Evolutionary conservation across 805 yeast genomes (phyloP).

Genomic region (Nakazawaea anatomiae): DNA sequence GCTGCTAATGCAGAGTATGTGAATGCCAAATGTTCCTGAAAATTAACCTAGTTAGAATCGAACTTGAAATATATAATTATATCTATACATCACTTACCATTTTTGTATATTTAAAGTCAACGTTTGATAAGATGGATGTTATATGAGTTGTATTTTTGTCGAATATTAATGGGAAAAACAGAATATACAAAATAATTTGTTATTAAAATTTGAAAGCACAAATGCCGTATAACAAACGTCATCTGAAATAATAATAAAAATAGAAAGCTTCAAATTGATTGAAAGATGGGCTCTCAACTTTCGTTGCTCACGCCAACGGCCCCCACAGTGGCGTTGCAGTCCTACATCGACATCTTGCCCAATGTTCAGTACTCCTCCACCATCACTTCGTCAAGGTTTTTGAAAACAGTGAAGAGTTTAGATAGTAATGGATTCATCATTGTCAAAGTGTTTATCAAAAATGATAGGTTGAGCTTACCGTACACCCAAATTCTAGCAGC

Average conservation of each 20-base stretch:
- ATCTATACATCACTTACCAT: background rate
- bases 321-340: slow-evolving; percentile 85
- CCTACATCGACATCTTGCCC: slow-evolving; percentile 77
- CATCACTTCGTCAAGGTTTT: slow-evolving; percentile 74
- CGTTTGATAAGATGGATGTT: no score
- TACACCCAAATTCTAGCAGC: slow-evolving; percentile 19
- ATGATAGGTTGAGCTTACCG: slow-evolving; percentile 31
- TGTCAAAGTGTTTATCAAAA: slow-evolving; percentile 80
- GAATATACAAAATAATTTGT: no score
- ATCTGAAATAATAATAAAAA: no score
- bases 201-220: background rate
- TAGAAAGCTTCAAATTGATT: background rate
- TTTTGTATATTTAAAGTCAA: background rate
- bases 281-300: slow-evolving; percentile 75
- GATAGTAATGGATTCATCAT: slow-evolving; percentile 69
- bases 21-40: slow-evolving; percentile 69
- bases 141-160: no score
- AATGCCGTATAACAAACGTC: background rate
- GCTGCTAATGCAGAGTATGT: slow-evolving; percentile 66
- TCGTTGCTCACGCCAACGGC: slow-evolving; percentile 87
- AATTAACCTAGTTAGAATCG: background rate
- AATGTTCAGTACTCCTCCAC: slow-evolving; percentile 71
- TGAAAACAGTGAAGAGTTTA: slow-evolving; percentile 78
- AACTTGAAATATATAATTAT: background rate
- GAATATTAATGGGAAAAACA: no score